Conservation (phyloP, 2,329 filamentous ascomycete species). For the Graphilbum sp. region DNA sequence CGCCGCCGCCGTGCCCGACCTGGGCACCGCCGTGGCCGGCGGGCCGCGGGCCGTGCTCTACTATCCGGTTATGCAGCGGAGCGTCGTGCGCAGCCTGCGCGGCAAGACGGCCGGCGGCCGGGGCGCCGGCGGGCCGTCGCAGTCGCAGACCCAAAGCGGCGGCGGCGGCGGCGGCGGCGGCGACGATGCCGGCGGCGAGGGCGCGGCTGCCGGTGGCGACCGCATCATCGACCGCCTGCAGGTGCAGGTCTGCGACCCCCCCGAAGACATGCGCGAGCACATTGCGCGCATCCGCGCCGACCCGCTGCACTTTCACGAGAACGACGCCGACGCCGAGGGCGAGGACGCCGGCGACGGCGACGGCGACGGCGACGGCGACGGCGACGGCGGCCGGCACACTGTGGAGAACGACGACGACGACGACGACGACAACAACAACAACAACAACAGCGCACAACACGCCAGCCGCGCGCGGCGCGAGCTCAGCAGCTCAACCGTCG, state of each 20-base stretch:
- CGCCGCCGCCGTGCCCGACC: slow-evolving; percentile 10
- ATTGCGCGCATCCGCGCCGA: slow-evolving; percentile 36
- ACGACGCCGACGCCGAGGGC: slow-evolving; percentile 10
- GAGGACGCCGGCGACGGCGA: not conserved
- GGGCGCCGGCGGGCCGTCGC: slow-evolving; percentile 15
- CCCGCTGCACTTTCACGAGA: slow-evolving; percentile 31
- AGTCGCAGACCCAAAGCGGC: slow-evolving; percentile 19
- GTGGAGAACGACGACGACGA: slow-evolving; percentile 18
- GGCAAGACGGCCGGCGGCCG: slow-evolving; percentile 45
- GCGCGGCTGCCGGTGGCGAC: slow-evolving; percentile 16
- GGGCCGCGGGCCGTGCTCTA: slow-evolving; percentile 46
- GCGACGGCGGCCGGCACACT: slow-evolving; percentile 33
- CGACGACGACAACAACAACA: not conserved
- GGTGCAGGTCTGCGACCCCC: slow-evolving; percentile 36
- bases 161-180: slow-evolving; percentile 18
- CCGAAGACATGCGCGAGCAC: slow-evolving; percentile 32
- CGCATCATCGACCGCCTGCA: slow-evolving; percentile 39
- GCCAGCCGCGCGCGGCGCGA: slow-evolving; percentile 1
- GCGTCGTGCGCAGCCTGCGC: slow-evolving; percentile 43
- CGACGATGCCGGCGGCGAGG: slow-evolving; percentile 13
- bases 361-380: slow-evolving; percentile 1
- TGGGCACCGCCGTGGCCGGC: slow-evolving; percentile 21
- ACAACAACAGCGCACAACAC: not conserved
- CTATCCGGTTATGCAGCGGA: slow-evolving; percentile 51
- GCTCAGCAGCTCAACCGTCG: slow-evolving; percentile 8